Evolutionary conservation across 1,284 basidiomycete genomes (phyloP).

Genomic region (Vanrija pseudolonga): DNA sequence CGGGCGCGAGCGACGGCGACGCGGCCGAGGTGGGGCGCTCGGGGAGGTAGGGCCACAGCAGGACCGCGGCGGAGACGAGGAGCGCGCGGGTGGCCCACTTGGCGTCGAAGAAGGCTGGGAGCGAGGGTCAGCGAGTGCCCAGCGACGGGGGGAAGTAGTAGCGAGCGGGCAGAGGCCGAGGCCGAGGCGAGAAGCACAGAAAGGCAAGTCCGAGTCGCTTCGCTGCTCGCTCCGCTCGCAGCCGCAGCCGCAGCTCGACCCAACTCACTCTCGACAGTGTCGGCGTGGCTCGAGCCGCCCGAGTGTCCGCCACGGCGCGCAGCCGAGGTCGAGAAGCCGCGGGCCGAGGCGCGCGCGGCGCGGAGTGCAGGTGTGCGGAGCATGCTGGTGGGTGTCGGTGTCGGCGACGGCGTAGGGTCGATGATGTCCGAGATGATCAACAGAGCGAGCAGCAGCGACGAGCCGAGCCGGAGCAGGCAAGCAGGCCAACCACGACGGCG

Average conservation of each 20-base stretch:
- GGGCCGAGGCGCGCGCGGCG: conserved; percentile 4
- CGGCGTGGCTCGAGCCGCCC: conserved; percentile 13
- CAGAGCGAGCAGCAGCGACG: neutral
- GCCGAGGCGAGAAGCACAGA: too few species aligned
- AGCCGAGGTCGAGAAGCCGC: conserved; percentile 17
- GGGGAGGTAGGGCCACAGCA: conserved; percentile 42
- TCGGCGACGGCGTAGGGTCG: neutral
- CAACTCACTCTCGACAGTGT: conserved; percentile 31
- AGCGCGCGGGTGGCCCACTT: conserved; percentile 42
- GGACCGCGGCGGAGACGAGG: conserved; percentile 22
- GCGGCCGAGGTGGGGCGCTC: conserved; percentile 27
- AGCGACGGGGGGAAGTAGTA: too few species aligned
- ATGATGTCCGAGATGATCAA: neutral
- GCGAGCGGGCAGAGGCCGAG: neutral
- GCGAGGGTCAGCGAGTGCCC: neutral
- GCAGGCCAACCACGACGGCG: too few species aligned
- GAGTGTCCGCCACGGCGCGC: conserved; percentile 21
- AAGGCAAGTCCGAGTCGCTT: too few species aligned
- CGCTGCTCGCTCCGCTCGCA: neutral
- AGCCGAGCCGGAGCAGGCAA: neutral
- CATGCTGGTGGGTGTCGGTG: conserved; percentile 5
- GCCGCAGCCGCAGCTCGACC: neutral
- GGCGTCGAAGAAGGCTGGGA: conserved; percentile 45
- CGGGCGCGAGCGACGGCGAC: conserved; percentile 39
- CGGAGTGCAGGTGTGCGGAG: conserved; percentile 16